A percentile compares a stretch with the other conserved stretches of the same genome.
phyloP scores from a whole-genome alignment of 2,329 filamentous ascomycete genomes.

The Neofusicoccum umdonicola region DNA sequence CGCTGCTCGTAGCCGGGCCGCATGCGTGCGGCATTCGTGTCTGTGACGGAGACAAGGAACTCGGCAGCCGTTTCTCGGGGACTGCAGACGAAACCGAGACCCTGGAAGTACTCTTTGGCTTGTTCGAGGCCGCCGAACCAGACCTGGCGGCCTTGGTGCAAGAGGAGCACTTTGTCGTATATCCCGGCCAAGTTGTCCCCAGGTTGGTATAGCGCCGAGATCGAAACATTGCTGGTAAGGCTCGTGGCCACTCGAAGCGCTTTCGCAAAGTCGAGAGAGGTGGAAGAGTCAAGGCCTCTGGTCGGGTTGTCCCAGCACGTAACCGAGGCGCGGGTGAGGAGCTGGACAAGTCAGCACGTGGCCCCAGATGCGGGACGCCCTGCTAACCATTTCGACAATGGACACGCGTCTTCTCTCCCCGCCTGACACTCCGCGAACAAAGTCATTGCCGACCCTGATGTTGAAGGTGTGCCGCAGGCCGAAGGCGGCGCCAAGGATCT shows the following conservation, averaged over 20 bases:
- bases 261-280: conserved; percentile 58
- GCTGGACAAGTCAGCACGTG: conserved; percentile 38
- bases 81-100: conserved; percentile 67
- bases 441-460: conserved; percentile 58
- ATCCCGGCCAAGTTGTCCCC: conserved; percentile 53
- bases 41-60: conserved; percentile 72
- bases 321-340: conserved; percentile 44
- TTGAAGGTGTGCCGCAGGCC: conserved; percentile 56
- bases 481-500: conserved; percentile 54
- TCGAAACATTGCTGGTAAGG: conserved; percentile 48
- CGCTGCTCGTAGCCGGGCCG: conserved; percentile 42
- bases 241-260: conserved; percentile 52
- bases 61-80: conserved; percentile 68
- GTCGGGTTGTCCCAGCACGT: conserved; percentile 48
- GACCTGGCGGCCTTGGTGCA: conserved; percentile 76
- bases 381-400: conserved; percentile 54
- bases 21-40: conserved; percentile 43
- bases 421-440: conserved; percentile 60
- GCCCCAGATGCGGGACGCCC: conserved; percentile 31
- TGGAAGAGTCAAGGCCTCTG: conserved; percentile 40
- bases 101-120: conserved; percentile 65
- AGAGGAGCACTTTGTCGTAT: conserved; percentile 72
- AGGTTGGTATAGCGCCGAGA: conserved; percentile 59
- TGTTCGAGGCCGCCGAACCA: conserved; percentile 64
- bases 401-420: conserved; percentile 61